Base-by-base conservation (phyloP, 2,329 filamentous ascomycete species). In the Hyphodiscus sp. region DNA sequence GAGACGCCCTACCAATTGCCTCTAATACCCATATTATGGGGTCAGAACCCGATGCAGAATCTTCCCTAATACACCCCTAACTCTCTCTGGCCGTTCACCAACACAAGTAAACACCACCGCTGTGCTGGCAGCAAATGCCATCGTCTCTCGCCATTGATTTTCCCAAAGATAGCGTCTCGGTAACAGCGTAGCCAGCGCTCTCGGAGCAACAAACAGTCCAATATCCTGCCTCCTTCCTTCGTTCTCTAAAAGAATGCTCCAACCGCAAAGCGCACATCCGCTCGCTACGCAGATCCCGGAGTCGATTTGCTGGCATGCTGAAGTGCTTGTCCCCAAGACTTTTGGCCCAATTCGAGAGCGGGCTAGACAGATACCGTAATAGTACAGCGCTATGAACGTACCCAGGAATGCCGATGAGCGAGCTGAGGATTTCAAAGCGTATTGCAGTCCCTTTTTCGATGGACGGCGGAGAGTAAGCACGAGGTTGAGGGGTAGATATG, bases 321-420 rank as follows among this genome's bases (percentile, higher is more conserved):
- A 61, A 0, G 68, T 68, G 55, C 81, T 76, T 18, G 67, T 73
- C n/a, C 81, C 79, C 20, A 91, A 72, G 13, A 92, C 20, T 33
- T 68, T 79, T 0, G 90, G 90, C 0, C 89, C 89, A 7, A 94
- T 56, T 29, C 87, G 78, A 1, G 85, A 91, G 45, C 90, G 81
- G 6, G 82, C 76, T 0, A 95, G 80, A 66, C 90, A 95, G 2
- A 95, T 86, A 26, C 86, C 84, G 67, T 95, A 95, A 73, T 91
- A 95, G 68, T 92, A 94, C 11, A 91, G 72, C 1, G 82, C 75
- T 59, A 95, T 86, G 68, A 92, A 95, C 0, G 82, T 73, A 2
- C 83, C 88, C 1, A 95, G 77, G 67, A 95, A 94, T 0, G 85
- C 77, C 0, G 89, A 91, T 5, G 87, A 91, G 30, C 86, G 81